Evolutionary conservation across 306 rosid species (phyloP), one percentile per base, ranked within the genome.

Genomic region (Citrullus amarus): DNA sequence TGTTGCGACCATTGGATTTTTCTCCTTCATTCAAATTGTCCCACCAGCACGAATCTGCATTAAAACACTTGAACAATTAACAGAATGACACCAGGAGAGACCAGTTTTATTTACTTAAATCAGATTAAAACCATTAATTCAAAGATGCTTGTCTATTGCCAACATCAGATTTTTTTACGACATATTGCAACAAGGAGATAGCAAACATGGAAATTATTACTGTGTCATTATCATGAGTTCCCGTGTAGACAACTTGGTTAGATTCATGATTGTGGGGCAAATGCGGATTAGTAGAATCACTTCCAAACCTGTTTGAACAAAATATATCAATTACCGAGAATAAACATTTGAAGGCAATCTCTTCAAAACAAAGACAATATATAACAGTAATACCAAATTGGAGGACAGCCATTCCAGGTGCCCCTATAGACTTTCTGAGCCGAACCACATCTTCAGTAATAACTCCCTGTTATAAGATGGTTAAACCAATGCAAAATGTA

Each of bases 351-450:
- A 30, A 39, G 60, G 60, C 76, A 48, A 36, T 73, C 82, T 77
- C 67, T 28, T 69, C 80, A 46, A 62, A 48, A 30, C 20, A 65
- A 16, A 20, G 8, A 78, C 6, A 46, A 50, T 16, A 68, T 83
- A 57, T 79, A 50, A 72, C 44, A 72, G 60, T 61, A 53, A 78
- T 87, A 94, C 97, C 98, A 86, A 94, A 94, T 82, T 94, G 98
- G 60, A 94, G 98, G 72, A 94, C 96, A 20, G 97, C 97, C 98
- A 94, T 92, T 87, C 98, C 98, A 78, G 98, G 96, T 75, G 98
- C 98, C 78, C 91, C 92, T 53, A 94, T 90, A 79, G 91, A 89
- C 83, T 87, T 89, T 84, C 98, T 85, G 62, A 94, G 95, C 68
- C 87, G 86, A 81, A 94, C 91, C 67, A 94, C 97, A 84, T 94